Conservation (phyloP, 2,329 filamentous ascomycete genomes). For the Cladosporium colombiae region DNA sequence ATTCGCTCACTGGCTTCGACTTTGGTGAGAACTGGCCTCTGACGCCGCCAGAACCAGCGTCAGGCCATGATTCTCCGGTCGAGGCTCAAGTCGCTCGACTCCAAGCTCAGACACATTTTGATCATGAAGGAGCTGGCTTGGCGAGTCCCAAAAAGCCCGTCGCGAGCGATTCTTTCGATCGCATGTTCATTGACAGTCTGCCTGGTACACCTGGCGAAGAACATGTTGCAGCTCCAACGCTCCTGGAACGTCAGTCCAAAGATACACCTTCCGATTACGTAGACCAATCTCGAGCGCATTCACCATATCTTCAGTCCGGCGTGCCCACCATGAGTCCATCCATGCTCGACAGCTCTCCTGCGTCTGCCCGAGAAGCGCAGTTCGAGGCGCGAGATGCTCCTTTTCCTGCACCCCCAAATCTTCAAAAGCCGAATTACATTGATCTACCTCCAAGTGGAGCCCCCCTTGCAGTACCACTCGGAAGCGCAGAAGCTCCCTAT, state of each 20-base stretch:
- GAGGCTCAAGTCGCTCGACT: neutral
- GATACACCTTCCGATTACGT: neutral
- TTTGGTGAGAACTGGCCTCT: constrained; percentile 15
- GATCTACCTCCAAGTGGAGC: neutral
- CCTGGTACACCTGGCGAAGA: constrained; percentile 22
- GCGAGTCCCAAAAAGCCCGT: constrained; percentile 27
- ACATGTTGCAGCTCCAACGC: neutral
- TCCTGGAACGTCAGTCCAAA: neutral
- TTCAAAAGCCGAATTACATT: neutral
- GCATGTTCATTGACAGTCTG: constrained; percentile 36
- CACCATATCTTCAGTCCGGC: neutral
- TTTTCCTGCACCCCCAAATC: neutral
- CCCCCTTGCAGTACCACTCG: neutral
- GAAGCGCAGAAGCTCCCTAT: neutral
- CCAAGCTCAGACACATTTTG: neutral
- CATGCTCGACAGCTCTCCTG: constrained; percentile 11
- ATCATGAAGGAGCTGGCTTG: neutral
- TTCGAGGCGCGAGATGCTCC: neutral
- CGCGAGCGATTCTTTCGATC: constrained; percentile 36
- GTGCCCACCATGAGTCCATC: constrained; percentile 7
- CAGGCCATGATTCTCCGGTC: neutral
- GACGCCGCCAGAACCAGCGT: neutral
- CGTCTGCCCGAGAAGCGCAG: neutral
- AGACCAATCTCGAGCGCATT: neutral
- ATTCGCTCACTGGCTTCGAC: neutral